Evolutionary conservation across 2,329 filamentous ascomycete genomes (phyloP).

Genomic region (Rutstroemia sp.): DNA sequence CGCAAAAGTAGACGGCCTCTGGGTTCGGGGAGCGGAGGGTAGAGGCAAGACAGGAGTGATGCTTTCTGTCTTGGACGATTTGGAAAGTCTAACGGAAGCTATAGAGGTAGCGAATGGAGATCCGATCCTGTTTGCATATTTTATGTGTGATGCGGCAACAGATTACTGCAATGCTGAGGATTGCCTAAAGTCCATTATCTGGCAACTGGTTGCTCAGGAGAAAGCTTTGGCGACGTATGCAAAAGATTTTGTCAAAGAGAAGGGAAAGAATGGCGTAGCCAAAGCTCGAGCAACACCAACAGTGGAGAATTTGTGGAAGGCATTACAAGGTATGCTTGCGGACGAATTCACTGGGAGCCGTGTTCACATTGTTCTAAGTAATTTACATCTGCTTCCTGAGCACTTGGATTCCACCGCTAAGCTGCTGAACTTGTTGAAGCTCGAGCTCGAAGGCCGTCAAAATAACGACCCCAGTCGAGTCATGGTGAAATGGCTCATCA

Average conservation of each 20-base stretch:
- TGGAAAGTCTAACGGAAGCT: background rate
- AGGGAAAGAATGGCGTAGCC: background rate
- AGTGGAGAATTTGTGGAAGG: background rate
- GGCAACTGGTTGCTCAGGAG: background rate
- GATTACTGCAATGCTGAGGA: conserved; percentile 5
- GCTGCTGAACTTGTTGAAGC: background rate
- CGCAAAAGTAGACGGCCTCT: background rate
- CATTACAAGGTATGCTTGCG: background rate
- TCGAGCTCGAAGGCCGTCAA: background rate
- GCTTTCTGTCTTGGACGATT: conserved; percentile 4
- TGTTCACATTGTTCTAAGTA: background rate
- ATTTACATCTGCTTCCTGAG: background rate
- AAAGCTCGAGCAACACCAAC: background rate
- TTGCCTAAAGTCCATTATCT: background rate
- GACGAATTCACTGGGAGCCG: background rate
- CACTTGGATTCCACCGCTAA: background rate
- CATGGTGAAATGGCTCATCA: background rate
- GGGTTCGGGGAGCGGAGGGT: conserved; percentile 4
- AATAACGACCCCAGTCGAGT: background rate
- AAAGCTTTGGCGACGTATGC: background rate
- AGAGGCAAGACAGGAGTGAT: conserved; percentile 4
- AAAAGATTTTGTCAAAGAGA: background rate
- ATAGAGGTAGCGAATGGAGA: background rate
- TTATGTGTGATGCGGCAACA: conserved; percentile 3
- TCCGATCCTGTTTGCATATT: conserved; percentile 1